phyloP scores from a whole-genome alignment of 2,329 filamentous ascomycete genomes.

The Aureobasidium sp. region DNA sequence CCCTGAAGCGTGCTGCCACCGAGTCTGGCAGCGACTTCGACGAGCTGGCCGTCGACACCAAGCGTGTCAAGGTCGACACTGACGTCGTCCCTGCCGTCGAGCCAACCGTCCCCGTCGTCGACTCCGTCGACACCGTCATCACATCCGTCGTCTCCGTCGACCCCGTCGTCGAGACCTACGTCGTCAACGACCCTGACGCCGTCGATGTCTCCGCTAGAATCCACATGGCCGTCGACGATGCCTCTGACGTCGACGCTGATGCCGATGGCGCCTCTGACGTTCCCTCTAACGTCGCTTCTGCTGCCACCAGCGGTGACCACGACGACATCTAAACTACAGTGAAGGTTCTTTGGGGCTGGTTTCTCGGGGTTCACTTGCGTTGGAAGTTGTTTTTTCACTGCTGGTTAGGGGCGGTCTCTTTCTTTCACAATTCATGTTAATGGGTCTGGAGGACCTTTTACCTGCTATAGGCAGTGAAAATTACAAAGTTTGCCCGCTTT shows the following conservation, averaged over 20 bases:
- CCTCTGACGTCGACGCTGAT: background rate
- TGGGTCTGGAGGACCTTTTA: too few relatives aligned
- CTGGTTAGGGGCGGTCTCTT: too few relatives aligned
- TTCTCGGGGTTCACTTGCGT: too few relatives aligned
- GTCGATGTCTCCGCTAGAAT: background rate
- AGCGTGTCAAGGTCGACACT: slow-evolving; percentile 3
- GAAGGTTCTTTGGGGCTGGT: too few relatives aligned
- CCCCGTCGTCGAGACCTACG: background rate
- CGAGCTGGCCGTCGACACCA: background rate
- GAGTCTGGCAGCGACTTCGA: background rate
- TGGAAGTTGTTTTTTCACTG: too few relatives aligned
- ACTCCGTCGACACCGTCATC: background rate
- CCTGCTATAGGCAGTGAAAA: too few relatives aligned
- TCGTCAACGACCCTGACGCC: background rate
- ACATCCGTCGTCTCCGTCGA: background rate
- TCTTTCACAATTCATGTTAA: too few relatives aligned
- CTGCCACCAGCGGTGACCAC: background rate
- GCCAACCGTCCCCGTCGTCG: background rate
- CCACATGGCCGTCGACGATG: background rate
- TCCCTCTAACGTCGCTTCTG: background rate
- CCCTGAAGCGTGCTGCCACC: background rate
- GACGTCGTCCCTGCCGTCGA: background rate
- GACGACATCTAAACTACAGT: background rate
- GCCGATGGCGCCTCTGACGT: background rate
- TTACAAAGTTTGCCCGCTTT: too few relatives aligned